Evolutionary conservation across 306 rosid genomes (phyloP).

Genomic region (Ochetophila trinervis): DNA sequence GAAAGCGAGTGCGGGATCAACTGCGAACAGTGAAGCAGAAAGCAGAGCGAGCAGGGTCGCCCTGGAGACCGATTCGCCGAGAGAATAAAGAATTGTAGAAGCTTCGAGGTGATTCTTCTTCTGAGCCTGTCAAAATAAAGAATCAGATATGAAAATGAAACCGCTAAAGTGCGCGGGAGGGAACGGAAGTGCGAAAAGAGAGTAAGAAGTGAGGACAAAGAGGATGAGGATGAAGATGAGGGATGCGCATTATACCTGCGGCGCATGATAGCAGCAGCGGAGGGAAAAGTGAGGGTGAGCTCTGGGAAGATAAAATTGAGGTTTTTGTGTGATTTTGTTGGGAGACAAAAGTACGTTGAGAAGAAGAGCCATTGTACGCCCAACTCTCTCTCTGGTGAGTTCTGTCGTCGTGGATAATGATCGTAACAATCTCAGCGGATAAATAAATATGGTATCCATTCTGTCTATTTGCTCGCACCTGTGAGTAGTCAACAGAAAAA

Average conservation of each 20-base stretch:
- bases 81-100: slow-evolving; percentile 31
- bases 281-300: slow-evolving; percentile 4
- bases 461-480: slow-evolving; percentile 9
- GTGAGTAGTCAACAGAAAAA: background rate
- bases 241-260: slow-evolving; percentile 24
- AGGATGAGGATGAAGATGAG: background rate
- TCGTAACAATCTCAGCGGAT: background rate
- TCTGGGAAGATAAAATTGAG: slow-evolving; percentile 13
- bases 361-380: slow-evolving; percentile 57
- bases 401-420: slow-evolving; percentile 21
- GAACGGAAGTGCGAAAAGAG: background rate
- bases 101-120: slow-evolving; percentile 37
- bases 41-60: slow-evolving; percentile 64
- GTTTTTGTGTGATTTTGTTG: slow-evolving; percentile 37
- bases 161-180: background rate
- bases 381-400: background rate
- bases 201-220: too few relatives aligned
- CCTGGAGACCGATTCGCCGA: slow-evolving; percentile 43
- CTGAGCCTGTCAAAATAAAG: slow-evolving; percentile 8
- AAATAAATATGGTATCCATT: background rate
- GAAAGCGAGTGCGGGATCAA: slow-evolving; percentile 77
- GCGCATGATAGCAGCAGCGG: slow-evolving; percentile 22
- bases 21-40: slow-evolving; percentile 68
- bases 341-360: slow-evolving; percentile 51
- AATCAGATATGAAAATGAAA: slow-evolving; percentile 7